A percentile compares a stretch with the other conserved stretches of the same genome.
Conservation (phyloP, 768 basidiomycete genomes). For the Suillus sp. region DNA sequence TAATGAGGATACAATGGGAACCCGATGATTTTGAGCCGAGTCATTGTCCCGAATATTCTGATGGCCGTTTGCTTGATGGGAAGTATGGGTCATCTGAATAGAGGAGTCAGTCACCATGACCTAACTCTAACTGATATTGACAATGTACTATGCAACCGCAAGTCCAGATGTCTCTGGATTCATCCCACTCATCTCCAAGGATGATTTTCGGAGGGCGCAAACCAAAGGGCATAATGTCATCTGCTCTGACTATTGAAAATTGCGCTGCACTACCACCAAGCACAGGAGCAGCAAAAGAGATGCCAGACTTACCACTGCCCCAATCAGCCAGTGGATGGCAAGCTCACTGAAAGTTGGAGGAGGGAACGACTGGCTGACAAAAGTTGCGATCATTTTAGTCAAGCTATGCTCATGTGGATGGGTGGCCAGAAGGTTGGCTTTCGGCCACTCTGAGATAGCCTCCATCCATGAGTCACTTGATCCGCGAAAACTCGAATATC, state of each 20-base stretch:
- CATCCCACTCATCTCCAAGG: too few species aligned
- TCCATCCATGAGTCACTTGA: constrained; percentile 12
- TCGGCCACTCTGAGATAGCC: constrained; percentile 18
- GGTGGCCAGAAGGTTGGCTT: constrained; percentile 20
- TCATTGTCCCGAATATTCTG: too few species aligned
- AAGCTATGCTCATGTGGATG: constrained; percentile 17
- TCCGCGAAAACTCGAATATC: too few species aligned
- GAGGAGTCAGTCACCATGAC: constrained; percentile 8
- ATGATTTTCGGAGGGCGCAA: too few species aligned
- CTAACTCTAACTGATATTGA: constrained; percentile 23
- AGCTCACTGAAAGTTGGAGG: constrained; percentile 22
- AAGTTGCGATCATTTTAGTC: constrained; percentile 17
- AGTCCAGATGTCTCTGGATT: too few species aligned
- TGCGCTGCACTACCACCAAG: constrained; percentile 12
- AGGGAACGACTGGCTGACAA: constrained; percentile 21
- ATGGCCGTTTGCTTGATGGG: too few species aligned
- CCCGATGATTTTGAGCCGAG: too few species aligned
- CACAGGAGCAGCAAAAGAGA: background rate
- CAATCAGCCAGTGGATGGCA: constrained; percentile 17
- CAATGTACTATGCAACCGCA: constrained; percentile 25
- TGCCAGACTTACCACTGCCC: constrained; percentile 16
- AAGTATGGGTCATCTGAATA: background rate
- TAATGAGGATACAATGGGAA: too few species aligned
- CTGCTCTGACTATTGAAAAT: constrained; percentile 12
- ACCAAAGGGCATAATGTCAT: constrained; percentile 26